Evolutionary conservation across 805 yeast species (phyloP), one percentile per base, ranked within the genome.

Genomic region (Candida maesae): DNA sequence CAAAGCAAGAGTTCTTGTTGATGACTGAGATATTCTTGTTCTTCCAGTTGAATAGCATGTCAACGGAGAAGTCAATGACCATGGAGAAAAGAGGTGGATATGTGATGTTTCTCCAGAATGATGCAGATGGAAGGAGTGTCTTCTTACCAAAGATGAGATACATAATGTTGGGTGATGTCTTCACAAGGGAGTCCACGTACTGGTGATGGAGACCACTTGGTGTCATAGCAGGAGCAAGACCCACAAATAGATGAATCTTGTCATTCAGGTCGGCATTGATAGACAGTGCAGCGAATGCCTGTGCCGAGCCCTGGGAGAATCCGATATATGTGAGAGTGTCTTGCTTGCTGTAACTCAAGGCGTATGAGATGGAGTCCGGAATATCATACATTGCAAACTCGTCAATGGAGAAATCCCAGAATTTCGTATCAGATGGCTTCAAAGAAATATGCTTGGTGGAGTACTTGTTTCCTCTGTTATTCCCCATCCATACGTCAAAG

Each of bases 401-500:
- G 63, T 91, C 97, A 36, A 90, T 70, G 33, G 91, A 80, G 56
- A 88, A 90, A 64, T 89, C 80, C 98, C 98, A 90, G 60, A 89
- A 91, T 59, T 50, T 53, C 4, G 37, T 43, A 1, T 68, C 64
- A 20, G 58, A 61, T 13, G 79, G 71, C 32, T 59, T 60, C 27
- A 66, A 58, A n/a, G 58, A 46, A 13, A 71, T 44, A 61, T 91
- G 96, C 52, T 89, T 89, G 45, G 82, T 80, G 3, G 95, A 83
- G 65, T 91, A 91, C 65, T 91, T 93, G 65, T 91, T 93, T 10
- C 96, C 96, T 43, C 96, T 71, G 56, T 87, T 88, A 61, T 87
- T 88, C 1, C 98, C 98, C 47, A 91, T 67, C 91, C 95, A 91
- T 6, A 91, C 97, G 58, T 91, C 99, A 61, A 78, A 91, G 1